These are phyloP conservation scores for Albifimbria verrucaria DNA, from an alignment of 2,329 filamentous ascomycete genomes.

Conservation along the genomic window DNA sequence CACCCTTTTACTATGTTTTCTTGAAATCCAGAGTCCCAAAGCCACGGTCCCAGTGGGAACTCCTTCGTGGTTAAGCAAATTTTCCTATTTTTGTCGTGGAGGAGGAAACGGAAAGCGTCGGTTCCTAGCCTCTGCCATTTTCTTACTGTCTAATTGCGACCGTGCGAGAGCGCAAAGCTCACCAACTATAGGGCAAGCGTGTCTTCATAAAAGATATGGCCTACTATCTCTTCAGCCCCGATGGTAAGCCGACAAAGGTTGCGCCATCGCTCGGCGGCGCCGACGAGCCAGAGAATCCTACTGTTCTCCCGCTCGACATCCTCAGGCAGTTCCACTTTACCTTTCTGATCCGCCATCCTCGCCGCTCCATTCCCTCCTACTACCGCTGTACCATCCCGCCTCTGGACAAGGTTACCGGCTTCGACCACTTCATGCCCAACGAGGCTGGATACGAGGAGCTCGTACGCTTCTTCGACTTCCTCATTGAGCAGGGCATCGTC, in stretches of 20 bases:
- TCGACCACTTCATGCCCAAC: slow-evolving; percentile 78
- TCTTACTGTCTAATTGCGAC: slow-evolving; percentile 4
- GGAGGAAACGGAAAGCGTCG: no score
- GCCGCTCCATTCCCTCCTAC: slow-evolving; percentile 86
- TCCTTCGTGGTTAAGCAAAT: no score
- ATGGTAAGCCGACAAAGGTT: slow-evolving; percentile 63
- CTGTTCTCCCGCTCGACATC: slow-evolving; percentile 71
- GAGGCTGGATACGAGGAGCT: slow-evolving; percentile 93
- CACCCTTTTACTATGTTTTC: slow-evolving; percentile 10
- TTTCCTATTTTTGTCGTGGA: no score
- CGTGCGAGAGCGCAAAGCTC: slow-evolving; percentile 11
- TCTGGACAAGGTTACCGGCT: slow-evolving; percentile 76
- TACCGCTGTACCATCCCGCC: slow-evolving; percentile 93
- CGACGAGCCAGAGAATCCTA: slow-evolving; percentile 72
- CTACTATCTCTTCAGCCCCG: slow-evolving; percentile 81
- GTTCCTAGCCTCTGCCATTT: background rate
- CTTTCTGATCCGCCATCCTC: slow-evolving; percentile 95
- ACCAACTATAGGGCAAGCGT: slow-evolving; percentile 68
- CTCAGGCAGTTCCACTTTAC: slow-evolving; percentile 86
- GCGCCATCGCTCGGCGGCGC: slow-evolving; percentile 75
- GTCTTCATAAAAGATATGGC: slow-evolving; percentile 98
- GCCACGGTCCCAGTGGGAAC: no score
- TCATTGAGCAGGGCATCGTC: slow-evolving; percentile 65
- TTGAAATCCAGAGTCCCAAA: no score
- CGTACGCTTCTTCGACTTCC: slow-evolving; percentile 81